Base-by-base conservation (phyloP, 2,329 filamentous ascomycete species). In the Cordyceps fumosorosea region DNA sequence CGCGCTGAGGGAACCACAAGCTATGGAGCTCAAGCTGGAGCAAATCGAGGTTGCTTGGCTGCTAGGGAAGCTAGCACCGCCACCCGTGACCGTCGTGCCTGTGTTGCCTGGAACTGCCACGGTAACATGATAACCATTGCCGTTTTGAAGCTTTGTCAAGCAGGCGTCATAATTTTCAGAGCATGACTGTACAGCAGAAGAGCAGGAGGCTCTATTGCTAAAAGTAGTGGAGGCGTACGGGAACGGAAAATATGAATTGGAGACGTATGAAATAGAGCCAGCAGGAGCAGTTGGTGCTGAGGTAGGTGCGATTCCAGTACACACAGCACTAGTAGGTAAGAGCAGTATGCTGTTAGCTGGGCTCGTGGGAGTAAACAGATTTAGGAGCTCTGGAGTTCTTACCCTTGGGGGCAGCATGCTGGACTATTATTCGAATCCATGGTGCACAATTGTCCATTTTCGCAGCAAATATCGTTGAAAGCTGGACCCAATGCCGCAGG, bases 181-280 rank as follows among this genome's bases (percentile, higher is more conserved):
- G 71, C 84, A 87, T 61, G 79, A 77, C 47, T 70, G 73, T 54
- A 80, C 73, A 18, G 83, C 84, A 0, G 79, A 76, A 3, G 77
- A 77, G 68, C 84, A 87, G 6, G 78, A 78, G 16, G 74, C 80
- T 20, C 73, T 70, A 66, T 85, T 79, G 63, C 73, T 69, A 64
- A 84, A 85, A 14, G 77, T 77, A 1, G 81, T 84, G 53, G 77
- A 73, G 57, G 85, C 78, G 67, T 83, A 82, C 1, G 84, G 84
- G 70, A 86, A 87, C 12, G 81, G 78, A 70, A 86, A 87, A 71
- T 81, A 86, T 29, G 75, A 66, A 69, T 87, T 87, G 48, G 78
- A 72, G 20, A 87, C 82, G 68, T 78, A 84, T 40, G 82, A 83
- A 22, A 75, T 75, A 1, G 73, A 68, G 22, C 73, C 71, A 3